Evolutionary conservation across 768 basidiomycete genomes (phyloP).

Genomic region (Termitomyces sp.): DNA sequence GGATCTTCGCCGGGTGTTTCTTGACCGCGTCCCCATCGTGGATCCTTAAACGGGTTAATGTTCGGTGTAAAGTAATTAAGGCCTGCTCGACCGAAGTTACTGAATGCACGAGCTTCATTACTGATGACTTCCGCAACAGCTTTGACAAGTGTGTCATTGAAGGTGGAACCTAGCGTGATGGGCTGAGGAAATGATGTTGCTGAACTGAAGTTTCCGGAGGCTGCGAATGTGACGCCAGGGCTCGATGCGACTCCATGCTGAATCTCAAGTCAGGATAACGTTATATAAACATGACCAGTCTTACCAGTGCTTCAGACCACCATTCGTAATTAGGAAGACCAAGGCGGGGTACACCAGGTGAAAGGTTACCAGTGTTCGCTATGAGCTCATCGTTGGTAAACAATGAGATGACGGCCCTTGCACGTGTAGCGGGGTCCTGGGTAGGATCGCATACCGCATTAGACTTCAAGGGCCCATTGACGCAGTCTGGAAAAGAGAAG

Average conservation of each 20-base stretch:
- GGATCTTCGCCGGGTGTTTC: slow-evolving; percentile 62
- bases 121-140: slow-evolving; percentile 44
- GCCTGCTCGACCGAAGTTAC: slow-evolving; percentile 46
- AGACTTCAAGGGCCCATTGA: slow-evolving; percentile 35
- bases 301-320: slow-evolving; percentile 57
- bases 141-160: slow-evolving; percentile 48
- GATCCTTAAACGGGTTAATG: slow-evolving; percentile 54
- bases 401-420: slow-evolving; percentile 38
- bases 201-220: slow-evolving; percentile 45
- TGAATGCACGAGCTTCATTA: slow-evolving; percentile 54
- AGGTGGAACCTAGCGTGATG: slow-evolving; percentile 48
- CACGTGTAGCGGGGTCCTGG: slow-evolving; percentile 37
- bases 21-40: slow-evolving; percentile 58
- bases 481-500: slow-evolving; percentile 44
- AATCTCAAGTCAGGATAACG: not conserved
- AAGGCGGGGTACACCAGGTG: slow-evolving; percentile 47
- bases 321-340: slow-evolving; percentile 52
- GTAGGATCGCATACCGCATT: slow-evolving; percentile 44
- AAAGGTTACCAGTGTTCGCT: slow-evolving; percentile 41
- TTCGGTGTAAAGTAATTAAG: slow-evolving; percentile 56
- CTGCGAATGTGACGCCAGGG: slow-evolving; percentile 45
- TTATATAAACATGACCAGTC: not conserved
- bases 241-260: slow-evolving; percentile 52
- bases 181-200: slow-evolving; percentile 58
- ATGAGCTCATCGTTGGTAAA: slow-evolving; percentile 49